These are phyloP conservation scores for Epichloe uncinata DNA, from an alignment of 2,329 filamentous ascomycete genomes.

Conservation along the genomic window DNA sequence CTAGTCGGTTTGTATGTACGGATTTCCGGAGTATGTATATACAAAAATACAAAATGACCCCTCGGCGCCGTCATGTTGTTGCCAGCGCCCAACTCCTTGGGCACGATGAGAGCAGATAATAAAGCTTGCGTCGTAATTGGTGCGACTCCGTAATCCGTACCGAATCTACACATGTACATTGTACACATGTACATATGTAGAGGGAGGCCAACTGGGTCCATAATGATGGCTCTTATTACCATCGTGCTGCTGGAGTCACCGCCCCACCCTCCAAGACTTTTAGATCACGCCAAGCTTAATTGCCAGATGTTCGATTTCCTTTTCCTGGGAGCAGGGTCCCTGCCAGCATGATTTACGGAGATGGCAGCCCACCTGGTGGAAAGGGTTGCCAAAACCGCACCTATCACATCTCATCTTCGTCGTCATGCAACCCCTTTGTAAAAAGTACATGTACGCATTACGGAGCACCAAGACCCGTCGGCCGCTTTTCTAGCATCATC, in stretches of 20 bases:
- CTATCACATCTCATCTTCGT: not conserved
- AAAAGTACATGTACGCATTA: not conserved
- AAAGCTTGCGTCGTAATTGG: too few species aligned
- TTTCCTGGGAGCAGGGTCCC: not conserved
- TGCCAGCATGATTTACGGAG: not conserved
- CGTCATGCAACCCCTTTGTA: not conserved
- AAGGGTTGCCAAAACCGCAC: not conserved
- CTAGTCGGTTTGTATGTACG: too few species aligned
- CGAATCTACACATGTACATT: too few species aligned
- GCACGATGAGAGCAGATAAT: too few species aligned
- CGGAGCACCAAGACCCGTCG: not conserved
- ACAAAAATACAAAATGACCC: too few species aligned
- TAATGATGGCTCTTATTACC: too few species aligned
- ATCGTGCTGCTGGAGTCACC: not conserved
- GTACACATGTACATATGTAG: too few species aligned
- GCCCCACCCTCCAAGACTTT: not conserved
- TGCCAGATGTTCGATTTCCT: not conserved
- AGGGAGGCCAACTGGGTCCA: too few species aligned
- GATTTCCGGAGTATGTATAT: too few species aligned
- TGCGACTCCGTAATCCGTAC: too few species aligned
- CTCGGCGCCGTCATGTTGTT: too few species aligned
- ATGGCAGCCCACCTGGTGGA: constrained; percentile 1
- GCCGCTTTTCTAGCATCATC: not conserved
- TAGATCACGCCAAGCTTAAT: not conserved
- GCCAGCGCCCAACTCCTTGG: too few species aligned